Evolutionary conservation across 768 basidiomycete genomes (phyloP).

Genomic region (Coprinopsis marcescibilis): DNA sequence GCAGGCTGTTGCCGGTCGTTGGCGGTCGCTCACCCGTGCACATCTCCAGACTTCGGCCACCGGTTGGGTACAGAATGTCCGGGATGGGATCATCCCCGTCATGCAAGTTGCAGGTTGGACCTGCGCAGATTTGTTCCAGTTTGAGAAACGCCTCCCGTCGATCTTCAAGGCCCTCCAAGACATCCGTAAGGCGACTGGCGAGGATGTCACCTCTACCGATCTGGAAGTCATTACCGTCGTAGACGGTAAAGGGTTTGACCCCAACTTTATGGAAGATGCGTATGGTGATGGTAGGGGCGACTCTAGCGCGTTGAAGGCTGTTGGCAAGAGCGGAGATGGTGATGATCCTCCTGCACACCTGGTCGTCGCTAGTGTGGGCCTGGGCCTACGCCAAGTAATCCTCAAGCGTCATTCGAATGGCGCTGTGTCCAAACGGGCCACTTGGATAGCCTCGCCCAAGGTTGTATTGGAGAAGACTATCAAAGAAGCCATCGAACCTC

Average conservation of each 20-base stretch:
- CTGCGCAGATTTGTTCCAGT: constrained; percentile 10
- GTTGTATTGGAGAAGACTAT: no score
- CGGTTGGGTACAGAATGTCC: constrained; percentile 1
- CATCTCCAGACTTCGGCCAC: constrained; percentile 14
- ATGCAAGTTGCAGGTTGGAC: constrained; percentile 3
- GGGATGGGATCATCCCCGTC: background rate
- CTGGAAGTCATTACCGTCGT: constrained; percentile 13
- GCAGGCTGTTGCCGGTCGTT: constrained; percentile 36
- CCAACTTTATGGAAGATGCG: constrained; percentile 19
- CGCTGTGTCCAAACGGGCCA: no score
- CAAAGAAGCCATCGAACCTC: no score
- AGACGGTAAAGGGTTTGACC: constrained; percentile 11
- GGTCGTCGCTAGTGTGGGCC: no score
- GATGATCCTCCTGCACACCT: no score
- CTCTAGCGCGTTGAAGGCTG: no score
- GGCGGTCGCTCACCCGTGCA: constrained; percentile 33
- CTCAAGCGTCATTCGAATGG: no score
- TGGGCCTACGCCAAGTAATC: no score
- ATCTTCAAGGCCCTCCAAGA: constrained; percentile 23
- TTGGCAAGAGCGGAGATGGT: no score
- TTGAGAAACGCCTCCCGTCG: constrained; percentile 19
- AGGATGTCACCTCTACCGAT: constrained; percentile 22
- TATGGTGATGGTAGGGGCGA: constrained; percentile 21
- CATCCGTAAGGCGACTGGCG: constrained; percentile 19
- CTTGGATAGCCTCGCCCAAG: no score